Evolutionary conservation across 306 rosid genomes (phyloP).

Genomic region (Medicago lupulina): DNA sequence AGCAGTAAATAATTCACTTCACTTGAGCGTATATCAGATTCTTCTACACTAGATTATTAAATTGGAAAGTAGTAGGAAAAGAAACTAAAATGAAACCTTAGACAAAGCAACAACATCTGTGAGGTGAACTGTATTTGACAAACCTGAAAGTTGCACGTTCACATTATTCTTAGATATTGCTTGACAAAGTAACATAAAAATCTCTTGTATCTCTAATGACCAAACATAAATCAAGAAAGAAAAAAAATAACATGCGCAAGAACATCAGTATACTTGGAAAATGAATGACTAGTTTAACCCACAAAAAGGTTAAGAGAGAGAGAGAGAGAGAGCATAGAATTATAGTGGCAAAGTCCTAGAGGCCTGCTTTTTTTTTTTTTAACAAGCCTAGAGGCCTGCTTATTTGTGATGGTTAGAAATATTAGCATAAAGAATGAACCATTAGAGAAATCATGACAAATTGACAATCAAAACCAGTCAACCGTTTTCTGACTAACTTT

Average conservation of each 20-base stretch:
- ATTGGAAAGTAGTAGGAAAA: constrained; percentile 38
- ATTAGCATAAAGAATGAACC: background rate
- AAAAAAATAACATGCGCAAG: constrained; percentile 16
- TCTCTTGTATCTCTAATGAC: background rate
- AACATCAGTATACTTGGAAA: constrained; percentile 16
- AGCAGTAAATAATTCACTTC: constrained; percentile 35
- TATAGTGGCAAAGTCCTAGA: constrained; percentile 16
- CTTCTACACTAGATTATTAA: constrained; percentile 35
- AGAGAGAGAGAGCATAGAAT: constrained; percentile 5
- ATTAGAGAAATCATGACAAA: constrained; percentile 6
- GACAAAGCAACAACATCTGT: constrained; percentile 76
- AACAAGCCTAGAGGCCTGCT: constrained; percentile 1
- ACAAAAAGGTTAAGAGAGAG: background rate
- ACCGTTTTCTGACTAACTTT: constrained; percentile 1
- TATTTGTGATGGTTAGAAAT: constrained; percentile 15
- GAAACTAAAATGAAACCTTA: constrained; percentile 58
- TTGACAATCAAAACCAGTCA: constrained; percentile 19
- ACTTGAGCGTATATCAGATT: constrained; percentile 28
- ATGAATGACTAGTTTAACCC: background rate
- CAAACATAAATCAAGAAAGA: constrained; percentile 10
- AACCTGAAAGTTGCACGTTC: constrained; percentile 58
- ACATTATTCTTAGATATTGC: constrained; percentile 33
- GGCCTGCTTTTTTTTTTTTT: too few relatives aligned
- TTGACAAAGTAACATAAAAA: constrained; percentile 21
- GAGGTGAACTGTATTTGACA: constrained; percentile 59